A percentile compares a stretch with the other conserved stretches of the same genome.
Evolutionary conservation across 495 filamentous ascomycete genomes (phyloP).

Genomic region (Talaromyces thailandensis): DNA sequence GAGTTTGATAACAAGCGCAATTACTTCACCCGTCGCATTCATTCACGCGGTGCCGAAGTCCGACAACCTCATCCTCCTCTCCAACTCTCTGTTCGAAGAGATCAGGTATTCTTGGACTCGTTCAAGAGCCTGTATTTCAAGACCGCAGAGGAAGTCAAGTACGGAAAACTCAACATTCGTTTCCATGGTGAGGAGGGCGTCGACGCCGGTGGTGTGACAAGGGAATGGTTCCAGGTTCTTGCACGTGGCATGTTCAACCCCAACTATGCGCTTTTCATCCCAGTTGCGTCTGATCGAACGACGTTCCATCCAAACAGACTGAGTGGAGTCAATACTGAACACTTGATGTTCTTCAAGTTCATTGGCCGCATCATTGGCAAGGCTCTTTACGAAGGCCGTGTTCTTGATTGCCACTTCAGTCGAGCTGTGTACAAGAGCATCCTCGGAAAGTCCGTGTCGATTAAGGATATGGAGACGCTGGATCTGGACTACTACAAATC

Average conservation of each 20-base stretch:
- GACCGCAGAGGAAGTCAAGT: conserved; percentile 90
- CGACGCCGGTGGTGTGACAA: conserved; percentile 93
- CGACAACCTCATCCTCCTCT: conserved; percentile 64
- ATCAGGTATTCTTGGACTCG: conserved; percentile 96
- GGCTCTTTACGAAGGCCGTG: conserved; percentile 90
- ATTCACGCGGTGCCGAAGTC: conserved; percentile 59
- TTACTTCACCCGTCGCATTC: conserved; percentile 91
- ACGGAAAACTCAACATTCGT: conserved; percentile 92
- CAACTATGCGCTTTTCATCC: conserved; percentile 91
- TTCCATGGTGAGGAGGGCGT: conserved; percentile 98
- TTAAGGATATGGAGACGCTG: conserved; percentile 99
- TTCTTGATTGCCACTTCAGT: conserved; percentile 98
- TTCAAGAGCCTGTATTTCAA: conserved; percentile 97
- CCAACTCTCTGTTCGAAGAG: conserved; percentile 82
- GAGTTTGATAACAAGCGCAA: conserved; percentile 99
- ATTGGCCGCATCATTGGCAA: conserved; percentile 98
- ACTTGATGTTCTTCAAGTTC: conserved; percentile 98
- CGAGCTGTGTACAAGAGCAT: conserved; percentile 97
- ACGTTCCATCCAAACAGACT: conserved; percentile 97
- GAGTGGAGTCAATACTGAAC: conserved; percentile 89
- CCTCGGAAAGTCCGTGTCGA: conserved; percentile 83
- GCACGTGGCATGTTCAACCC: conserved; percentile 98
- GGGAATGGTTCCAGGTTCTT: conserved; percentile 99
- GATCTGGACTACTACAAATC: conserved; percentile 99
- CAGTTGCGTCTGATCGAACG: conserved; percentile 94